These are phyloP conservation scores for Juncus inflexus DNA, from an alignment of 176 grass and related monocot genomes.

Conservation along the genomic window DNA sequence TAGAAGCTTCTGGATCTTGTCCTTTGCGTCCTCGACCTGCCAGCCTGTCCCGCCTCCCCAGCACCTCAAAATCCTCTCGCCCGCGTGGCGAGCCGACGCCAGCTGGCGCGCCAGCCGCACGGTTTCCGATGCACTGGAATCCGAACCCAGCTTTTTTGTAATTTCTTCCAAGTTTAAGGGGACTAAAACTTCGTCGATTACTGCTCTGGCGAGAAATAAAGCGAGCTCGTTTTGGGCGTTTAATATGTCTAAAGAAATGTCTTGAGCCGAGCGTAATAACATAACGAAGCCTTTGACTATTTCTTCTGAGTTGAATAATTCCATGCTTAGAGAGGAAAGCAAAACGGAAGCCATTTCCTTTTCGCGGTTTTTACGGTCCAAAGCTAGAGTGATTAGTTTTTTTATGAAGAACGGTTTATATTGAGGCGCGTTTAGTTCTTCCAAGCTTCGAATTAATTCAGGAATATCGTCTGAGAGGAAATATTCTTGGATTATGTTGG, in stretches of 20 bases:
- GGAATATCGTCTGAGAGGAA: conserved; percentile 77
- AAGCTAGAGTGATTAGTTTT: conserved; percentile 62
- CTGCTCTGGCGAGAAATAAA: conserved; percentile 76
- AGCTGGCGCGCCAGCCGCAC: conserved; percentile 54
- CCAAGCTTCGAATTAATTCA: conserved; percentile 72
- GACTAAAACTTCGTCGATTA: conserved; percentile 71
- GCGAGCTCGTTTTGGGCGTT: conserved; percentile 81
- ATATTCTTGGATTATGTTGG: conserved; percentile 79
- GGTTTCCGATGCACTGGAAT: conserved; percentile 52
- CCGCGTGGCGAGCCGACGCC: conserved; percentile 62
- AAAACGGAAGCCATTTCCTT: conserved; percentile 85
- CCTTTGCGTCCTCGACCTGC: conserved; percentile 83
- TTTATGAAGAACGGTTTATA: conserved; percentile 81
- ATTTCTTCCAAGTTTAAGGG: conserved; percentile 75
- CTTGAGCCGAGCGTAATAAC: conserved; percentile 72
- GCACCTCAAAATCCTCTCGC: conserved; percentile 75
- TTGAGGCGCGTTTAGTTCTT: conserved; percentile 58
- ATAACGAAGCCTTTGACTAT: conserved; percentile 76
- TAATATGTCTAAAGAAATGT: conserved; percentile 64
- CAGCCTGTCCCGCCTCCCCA: conserved; percentile 85
- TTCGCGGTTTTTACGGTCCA: conserved; percentile 82
- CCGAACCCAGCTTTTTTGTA: conserved; percentile 40
- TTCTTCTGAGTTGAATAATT: conserved; percentile 66
- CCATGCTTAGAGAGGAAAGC: conserved; percentile 71
- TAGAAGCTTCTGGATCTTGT: conserved; percentile 71